Conservation (phyloP, 352 stramenopile species). For the Pythium aphanidermatum region DNA sequence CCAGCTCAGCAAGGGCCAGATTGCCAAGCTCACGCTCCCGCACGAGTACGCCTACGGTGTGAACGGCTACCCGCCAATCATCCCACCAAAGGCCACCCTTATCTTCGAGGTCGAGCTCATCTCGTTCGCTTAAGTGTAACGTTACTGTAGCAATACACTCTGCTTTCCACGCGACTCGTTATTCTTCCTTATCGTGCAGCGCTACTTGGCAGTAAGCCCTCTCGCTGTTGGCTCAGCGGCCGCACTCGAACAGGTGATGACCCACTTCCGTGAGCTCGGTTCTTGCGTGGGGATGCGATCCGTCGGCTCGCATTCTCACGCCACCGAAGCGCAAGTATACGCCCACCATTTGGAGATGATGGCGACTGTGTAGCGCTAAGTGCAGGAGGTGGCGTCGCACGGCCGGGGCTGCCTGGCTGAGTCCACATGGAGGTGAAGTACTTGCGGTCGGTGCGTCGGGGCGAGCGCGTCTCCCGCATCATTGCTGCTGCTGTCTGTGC, state of each 20-base stretch:
- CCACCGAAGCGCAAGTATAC: conserved; percentile 6
- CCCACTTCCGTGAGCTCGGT: neutral
- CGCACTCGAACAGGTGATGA: conserved; percentile 2
- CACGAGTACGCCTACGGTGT: conserved; percentile 93
- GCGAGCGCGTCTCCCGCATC: conserved; percentile 22
- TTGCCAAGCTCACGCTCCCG: conserved; percentile 90
- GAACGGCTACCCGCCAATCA: conserved; percentile 81
- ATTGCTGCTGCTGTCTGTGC: conserved; percentile 33
- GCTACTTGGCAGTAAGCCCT: neutral
- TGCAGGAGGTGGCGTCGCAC: neutral
- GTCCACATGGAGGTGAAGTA: conserved; percentile 67
- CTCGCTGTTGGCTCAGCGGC: neutral
- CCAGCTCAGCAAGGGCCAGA: conserved; percentile 91
- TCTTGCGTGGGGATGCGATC: neutral
- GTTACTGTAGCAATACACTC: too few species aligned
- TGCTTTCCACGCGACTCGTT: neutral
- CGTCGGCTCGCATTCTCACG: neutral
- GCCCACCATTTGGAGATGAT: conserved; percentile 4
- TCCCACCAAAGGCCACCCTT: conserved; percentile 89
- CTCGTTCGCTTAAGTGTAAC: conserved; percentile 60
- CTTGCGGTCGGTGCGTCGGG: conserved; percentile 33
- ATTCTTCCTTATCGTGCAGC: neutral
- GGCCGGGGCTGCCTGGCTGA: conserved; percentile 14
- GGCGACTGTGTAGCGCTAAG: neutral
- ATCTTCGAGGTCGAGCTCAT: conserved; percentile 93